These are phyloP conservation scores for Penicillium sp. DNA, from an alignment of 2,329 filamentous ascomycete species.

Conservation along the genomic window DNA sequence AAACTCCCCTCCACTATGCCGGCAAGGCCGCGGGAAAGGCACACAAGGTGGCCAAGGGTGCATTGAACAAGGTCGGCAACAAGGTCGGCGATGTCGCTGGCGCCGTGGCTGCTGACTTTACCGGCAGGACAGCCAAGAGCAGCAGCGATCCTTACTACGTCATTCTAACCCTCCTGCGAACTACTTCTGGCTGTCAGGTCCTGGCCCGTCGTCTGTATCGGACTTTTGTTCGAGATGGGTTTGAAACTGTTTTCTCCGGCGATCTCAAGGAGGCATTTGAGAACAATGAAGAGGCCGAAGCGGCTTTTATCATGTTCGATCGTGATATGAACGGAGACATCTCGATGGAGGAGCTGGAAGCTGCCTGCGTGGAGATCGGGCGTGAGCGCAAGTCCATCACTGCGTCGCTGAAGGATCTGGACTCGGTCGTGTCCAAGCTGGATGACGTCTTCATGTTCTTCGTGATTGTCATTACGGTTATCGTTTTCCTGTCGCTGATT, in stretches of 20 bases:
- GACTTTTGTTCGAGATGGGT: constrained; percentile 69
- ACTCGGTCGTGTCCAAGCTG: constrained; percentile 86
- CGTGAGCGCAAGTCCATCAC: constrained; percentile 93
- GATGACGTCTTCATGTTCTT: constrained; percentile 86
- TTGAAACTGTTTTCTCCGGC: constrained; percentile 69
- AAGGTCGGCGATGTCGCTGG: constrained; percentile 82
- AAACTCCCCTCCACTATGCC: constrained; percentile 69
- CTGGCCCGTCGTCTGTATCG: constrained; percentile 83
- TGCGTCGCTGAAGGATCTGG: constrained; percentile 87
- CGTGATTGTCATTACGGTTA: constrained; percentile 69
- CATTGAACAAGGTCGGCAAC: constrained; percentile 71
- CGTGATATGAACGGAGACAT: constrained; percentile 96
- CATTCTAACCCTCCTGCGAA: constrained; percentile 69
- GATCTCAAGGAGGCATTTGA: constrained; percentile 76
- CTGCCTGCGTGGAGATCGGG: constrained; percentile 89
- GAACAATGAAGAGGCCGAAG: constrained; percentile 77
- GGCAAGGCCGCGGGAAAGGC: constrained; percentile 62
- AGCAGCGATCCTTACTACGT: constrained; percentile 80
- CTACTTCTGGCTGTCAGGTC: constrained; percentile 69
- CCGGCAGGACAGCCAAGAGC: constrained; percentile 62
- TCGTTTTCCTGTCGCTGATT: constrained; percentile 84
- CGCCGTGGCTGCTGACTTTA: constrained; percentile 85
- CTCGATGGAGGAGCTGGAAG: constrained; percentile 88
- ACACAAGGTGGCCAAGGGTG: constrained; percentile 68
- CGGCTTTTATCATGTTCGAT: constrained; percentile 88